Conservation (phyloP, 1,284 basidiomycete genomes). For the Trichosporon faecale region DNA sequence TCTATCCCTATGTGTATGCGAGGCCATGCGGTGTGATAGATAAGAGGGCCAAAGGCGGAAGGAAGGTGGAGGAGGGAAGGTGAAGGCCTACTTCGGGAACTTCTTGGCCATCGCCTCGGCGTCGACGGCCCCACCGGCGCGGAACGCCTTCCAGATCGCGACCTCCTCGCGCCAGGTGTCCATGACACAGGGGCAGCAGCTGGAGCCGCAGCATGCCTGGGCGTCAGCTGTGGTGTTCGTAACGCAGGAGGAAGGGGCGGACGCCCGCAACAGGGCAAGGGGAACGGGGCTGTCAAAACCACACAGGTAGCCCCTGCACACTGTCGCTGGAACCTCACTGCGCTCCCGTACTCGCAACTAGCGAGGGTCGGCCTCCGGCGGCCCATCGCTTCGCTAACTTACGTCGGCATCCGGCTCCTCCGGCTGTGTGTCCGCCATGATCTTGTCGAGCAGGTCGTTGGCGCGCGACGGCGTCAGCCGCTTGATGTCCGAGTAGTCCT, state of each 20-base stretch:
- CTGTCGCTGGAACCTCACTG: background rate
- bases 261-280: background rate
- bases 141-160: constrained; percentile 25
- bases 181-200: constrained; percentile 26
- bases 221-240: background rate
- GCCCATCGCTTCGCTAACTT: constrained; percentile 11
- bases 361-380: too few species aligned
- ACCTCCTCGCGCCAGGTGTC: constrained; percentile 28
- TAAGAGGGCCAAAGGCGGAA: too few species aligned
- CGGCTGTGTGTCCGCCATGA: constrained; percentile 12
- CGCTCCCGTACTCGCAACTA: background rate
- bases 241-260: background rate
- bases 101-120: constrained; percentile 15
- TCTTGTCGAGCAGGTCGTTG: constrained; percentile 23
- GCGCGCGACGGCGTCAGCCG: constrained; percentile 22
- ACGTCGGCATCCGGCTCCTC: constrained; percentile 22
- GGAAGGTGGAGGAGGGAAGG: background rate
- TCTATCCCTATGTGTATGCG: too few species aligned
- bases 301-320: too few species aligned
- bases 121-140: constrained; percentile 14
- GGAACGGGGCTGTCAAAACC: too few species aligned
- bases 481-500: constrained; percentile 23
- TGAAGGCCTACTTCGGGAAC: constrained; percentile 13
- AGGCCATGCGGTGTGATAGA: too few species aligned
- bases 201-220: constrained; percentile 26